Evolutionary conservation across 1,284 basidiomycete species (phyloP).

Genomic region (Blastosporella zonata): DNA sequence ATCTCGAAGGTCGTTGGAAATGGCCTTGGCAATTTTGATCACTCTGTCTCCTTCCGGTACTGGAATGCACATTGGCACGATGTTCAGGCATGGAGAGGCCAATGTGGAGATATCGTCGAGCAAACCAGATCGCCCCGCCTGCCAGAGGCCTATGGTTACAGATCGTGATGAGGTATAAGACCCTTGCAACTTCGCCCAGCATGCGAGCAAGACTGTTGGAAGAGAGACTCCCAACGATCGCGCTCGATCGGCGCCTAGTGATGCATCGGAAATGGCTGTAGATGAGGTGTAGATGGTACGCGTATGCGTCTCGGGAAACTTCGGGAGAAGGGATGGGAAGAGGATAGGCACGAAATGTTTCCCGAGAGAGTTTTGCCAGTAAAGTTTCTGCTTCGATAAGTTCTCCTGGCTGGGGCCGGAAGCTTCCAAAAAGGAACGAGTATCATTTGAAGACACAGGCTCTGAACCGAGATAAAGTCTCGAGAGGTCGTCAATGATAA

Average conservation of each 20-base stretch:
- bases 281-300: conserved; percentile 21
- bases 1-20: conserved; percentile 36
- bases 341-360: conserved; percentile 26
- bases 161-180: conserved; percentile 27
- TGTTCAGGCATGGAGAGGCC: conserved; percentile 46
- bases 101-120: conserved; percentile 34
- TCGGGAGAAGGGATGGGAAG: conserved; percentile 29
- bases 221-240: conserved; percentile 32
- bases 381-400: conserved; percentile 33
- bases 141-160: conserved; percentile 46
- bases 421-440: conserved; percentile 31
- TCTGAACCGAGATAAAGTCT: conserved; percentile 31
- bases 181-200: conserved; percentile 43
- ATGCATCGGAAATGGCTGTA: conserved; percentile 17
- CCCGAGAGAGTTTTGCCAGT: conserved; percentile 39
- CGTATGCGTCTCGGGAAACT: conserved; percentile 2
- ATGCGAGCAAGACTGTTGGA: conserved; percentile 41
- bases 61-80: conserved; percentile 39
- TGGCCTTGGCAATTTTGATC: conserved; percentile 28
- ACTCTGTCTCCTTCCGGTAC: conserved; percentile 19
- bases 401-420: conserved; percentile 24
- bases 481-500: conserved; percentile 41
- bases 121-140: conserved; percentile 40
- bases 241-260: conserved; percentile 27
- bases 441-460: conserved; percentile 28